Evolutionary conservation across 2,329 filamentous ascomycete species (phyloP), one percentile per base, ranked within the genome.

Genomic region (Celoporthe dispersa): DNA sequence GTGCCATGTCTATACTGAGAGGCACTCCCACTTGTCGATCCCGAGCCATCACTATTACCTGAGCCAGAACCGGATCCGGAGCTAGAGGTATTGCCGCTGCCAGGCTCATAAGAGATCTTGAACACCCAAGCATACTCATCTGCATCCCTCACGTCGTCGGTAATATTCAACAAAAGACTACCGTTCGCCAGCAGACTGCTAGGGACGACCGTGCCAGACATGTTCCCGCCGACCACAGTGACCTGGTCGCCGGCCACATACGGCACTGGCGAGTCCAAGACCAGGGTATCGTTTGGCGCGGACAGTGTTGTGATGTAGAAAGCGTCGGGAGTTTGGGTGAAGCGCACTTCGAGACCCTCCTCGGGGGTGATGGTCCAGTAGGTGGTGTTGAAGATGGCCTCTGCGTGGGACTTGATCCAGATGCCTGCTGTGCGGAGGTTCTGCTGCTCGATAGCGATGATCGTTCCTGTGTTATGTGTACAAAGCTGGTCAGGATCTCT

Each of bases 351-450:
- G 0, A 77, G 78, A 0, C 81, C 81, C 63, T 85, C 83, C 22
- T 81, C 78, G 0, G 84, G 80, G 2, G 68, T 70, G 25, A 85
- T 76, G 72, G 83, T 82, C 84, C 85, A 87, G 74, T 86, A 88
- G 1, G 83, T 87, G 5, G 87, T 89, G 68, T 86, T 85, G 75
- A 85, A 89, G 28, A 90, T 82, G 1, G 86, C 86, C 74, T 89
- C 86, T 2, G 70, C 82, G 74, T 89, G 86, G 0, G 73, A 74
- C 39, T 81, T 81, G 67, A 89, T 87, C 87, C 87, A 89, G 1
- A 65, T 72, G 0, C 87, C 88, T 0, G 86, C 87, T 55, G 82
- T 80, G 0, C 82, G 79, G 22, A 90, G 76, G 72, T 84, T 82
- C 0, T 79, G 75, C 44, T 81, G 77, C 76, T 66, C 63, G 12